Percentiles rank a stretch among this genome's conserved stretches.
phyloP scores from a whole-genome alignment of 805 yeast species.

The Saccharomycopsis schoenii region DNA sequence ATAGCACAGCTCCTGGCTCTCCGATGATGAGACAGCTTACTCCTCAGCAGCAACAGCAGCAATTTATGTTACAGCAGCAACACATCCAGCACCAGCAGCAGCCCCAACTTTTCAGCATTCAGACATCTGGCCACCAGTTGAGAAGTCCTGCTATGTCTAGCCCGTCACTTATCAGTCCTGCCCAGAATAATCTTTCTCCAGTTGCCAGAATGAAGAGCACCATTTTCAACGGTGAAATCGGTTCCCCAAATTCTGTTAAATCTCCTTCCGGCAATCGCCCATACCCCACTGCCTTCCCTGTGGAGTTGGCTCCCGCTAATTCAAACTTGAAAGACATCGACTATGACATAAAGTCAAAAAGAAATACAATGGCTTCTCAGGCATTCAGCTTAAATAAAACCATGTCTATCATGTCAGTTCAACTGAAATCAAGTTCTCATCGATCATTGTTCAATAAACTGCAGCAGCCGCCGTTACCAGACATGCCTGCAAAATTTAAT shows the following conservation, averaged over 20 bases:
- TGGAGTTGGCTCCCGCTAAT: conserved; percentile 9
- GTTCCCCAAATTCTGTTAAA: neutral
- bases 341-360: conserved; percentile 9
- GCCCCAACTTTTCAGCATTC: conserved; percentile 1
- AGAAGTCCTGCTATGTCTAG: neutral
- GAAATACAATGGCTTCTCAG: conserved; percentile 8
- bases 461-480: neutral
- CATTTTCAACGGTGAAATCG: neutral
- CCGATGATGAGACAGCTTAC: neutral
- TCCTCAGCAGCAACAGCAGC: neutral
- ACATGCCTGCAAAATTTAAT: neutral
- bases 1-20: neutral
- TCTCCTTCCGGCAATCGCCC: conserved; percentile 6
- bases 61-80: neutral
- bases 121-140: neutral
- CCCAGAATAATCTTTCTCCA: neutral
- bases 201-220: neutral
- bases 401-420: neutral
- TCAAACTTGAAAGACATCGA: conserved; percentile 9
- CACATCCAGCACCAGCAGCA: neutral
- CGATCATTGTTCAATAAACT: neutral
- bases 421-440: neutral
- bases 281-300: conserved; percentile 13
- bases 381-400: neutral
- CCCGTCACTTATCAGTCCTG: neutral